Percentiles rank a stretch among this genome's conserved stretches.
Conservation (phyloP, 192 early-diverging fungal genomes). For the Endogone sp. region DNA sequence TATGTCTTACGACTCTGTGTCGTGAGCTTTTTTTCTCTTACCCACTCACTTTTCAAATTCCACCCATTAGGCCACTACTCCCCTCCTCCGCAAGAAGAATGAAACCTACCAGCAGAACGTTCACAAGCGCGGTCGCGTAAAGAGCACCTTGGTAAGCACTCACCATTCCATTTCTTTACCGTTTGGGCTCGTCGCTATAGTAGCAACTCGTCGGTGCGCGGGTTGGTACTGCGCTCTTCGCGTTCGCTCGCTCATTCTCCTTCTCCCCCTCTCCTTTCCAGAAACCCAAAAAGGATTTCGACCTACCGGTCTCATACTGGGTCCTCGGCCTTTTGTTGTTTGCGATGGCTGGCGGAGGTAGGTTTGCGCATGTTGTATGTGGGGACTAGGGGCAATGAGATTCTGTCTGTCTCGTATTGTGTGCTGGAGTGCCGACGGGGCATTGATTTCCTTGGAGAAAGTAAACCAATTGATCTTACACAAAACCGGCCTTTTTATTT, state of each 20-base stretch:
- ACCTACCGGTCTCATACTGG: conserved; percentile 12
- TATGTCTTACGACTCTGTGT: no score
- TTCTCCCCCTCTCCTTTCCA: conserved; percentile 2
- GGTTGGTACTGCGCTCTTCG: no score
- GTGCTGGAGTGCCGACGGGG: not conserved
- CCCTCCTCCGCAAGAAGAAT: conserved; percentile 31
- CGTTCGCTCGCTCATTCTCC: no score
- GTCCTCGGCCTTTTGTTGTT: conserved; percentile 12
- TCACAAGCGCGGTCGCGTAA: conserved; percentile 30
- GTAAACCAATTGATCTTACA: no score
- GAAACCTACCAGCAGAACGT: conserved; percentile 28
- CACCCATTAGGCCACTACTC: conserved; percentile 20
- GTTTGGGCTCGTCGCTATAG: no score
- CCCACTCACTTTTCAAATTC: not conserved
- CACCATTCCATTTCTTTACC: not conserved
- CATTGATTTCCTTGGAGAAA: no score
- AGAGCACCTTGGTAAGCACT: conserved; percentile 24
- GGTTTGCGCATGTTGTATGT: not conserved
- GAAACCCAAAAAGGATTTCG: conserved; percentile 17
- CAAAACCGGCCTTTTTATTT: no score
- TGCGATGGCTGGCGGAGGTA: conserved; percentile 10
- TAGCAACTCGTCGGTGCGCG: no score
- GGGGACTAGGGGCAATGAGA: not conserved
- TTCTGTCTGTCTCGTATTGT: not conserved
- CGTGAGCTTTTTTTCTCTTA: no score